Evolutionary conservation across 2,329 filamentous ascomycete species (phyloP), one percentile per base, ranked within the genome.

Genomic region (Colletotrichum tropicale): DNA sequence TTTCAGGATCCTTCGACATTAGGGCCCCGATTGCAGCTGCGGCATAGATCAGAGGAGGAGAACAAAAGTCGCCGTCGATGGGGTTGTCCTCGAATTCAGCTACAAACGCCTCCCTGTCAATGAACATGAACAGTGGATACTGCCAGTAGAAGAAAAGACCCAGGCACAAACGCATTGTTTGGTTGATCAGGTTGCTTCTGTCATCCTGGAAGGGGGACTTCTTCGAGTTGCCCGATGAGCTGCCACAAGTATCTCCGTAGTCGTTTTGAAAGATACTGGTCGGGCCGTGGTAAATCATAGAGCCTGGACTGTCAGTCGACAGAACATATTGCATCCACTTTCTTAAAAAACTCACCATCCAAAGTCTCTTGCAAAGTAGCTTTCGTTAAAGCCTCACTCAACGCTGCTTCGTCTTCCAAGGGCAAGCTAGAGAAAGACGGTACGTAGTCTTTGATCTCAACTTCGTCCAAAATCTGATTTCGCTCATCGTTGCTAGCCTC

Each of bases 71-170:
- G 26, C 80, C 77, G n/a, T 71, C 56, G 12, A 65, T 32, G 4
- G 71, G 71, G 15, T 74, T 70, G 2, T 43, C 71, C 5, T 67
- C 36, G 0, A 75, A 74, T 12, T 78, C 72, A 3, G 74, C 62
- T 2, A 82, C 68, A 52, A 82, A 82, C 0, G 78, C 78, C 24
- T 82, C 81, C 1, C 81, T 78, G 43, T 82, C 81, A 6, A 82
- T 79, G 70, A 82, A 82, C 80, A 82, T 81, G 75, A 80, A 82
- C 16, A 82, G 70, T 5, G 81, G 80, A 18, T 82, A 82, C 70
- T 82, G 80, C 78, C 78, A 82, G 24, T 71, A 77, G 71, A 82
- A 82, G 62, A 82, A 82, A 1, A 78, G 74, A n/a, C 77, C 55
- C 16, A 82, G 38, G 2, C 71, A 74, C 24, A 70, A 34, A 15